Conservation (phyloP, 805 yeast genomes). For the Candida sphagnicola region DNA sequence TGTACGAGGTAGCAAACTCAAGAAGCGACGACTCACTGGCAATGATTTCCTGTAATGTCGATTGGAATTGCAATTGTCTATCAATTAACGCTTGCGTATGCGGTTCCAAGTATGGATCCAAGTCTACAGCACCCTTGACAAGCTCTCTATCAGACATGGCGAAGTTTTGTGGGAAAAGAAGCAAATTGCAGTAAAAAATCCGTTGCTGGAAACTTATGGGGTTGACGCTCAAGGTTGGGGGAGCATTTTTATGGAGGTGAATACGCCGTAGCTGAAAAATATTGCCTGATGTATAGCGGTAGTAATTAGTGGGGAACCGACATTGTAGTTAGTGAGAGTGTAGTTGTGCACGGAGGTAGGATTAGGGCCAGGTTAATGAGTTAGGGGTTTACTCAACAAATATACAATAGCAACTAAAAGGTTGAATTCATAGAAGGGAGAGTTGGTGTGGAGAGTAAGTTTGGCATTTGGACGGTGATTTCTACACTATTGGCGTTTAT, state of each 20-base stretch:
- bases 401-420: no score
- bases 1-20: conserved; percentile 73
- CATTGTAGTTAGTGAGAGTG: no score
- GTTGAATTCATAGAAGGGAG: no score
- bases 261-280: not conserved
- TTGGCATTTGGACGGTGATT: no score
- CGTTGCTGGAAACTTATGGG: no score
- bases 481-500: no score
- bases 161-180: not conserved
- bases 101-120: conserved; percentile 89
- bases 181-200: no score
- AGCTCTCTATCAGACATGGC: conserved; percentile 4
- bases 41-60: conserved; percentile 56
- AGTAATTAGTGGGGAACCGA: no score
- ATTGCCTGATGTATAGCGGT: not conserved
- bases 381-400: no score
- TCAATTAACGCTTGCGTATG: conserved; percentile 61
- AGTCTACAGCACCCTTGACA: conserved; percentile 56
- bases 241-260: not conserved
- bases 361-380: no score
- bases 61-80: conserved; percentile 62
- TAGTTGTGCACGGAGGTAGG: no score
- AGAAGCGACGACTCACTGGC: conserved; percentile 54
- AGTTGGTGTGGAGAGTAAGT: no score
- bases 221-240: not conserved